Percentiles rank a stretch among this genome's conserved stretches.
Evolutionary conservation across 768 basidiomycete genomes (phyloP).

Genomic region (Mycena latifolia): DNA sequence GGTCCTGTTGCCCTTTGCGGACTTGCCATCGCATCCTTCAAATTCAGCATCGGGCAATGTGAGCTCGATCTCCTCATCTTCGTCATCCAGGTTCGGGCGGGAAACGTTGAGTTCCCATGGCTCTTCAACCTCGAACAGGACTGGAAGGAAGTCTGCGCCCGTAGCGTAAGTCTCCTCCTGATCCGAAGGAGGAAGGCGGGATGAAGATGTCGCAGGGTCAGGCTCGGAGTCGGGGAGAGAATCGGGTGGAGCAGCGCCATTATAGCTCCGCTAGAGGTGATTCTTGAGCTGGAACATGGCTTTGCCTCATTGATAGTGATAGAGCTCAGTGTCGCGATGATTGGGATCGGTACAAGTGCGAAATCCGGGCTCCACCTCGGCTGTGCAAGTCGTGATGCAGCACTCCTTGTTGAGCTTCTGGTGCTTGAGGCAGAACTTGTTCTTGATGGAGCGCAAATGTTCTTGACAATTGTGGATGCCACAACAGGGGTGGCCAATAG

Average conservation of each 20-base stretch:
- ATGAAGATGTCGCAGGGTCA: too few relatives aligned
- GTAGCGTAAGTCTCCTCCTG: background rate
- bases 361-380: background rate
- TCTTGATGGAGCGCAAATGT: background rate
- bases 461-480: slow-evolving; percentile 10
- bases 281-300: slow-evolving; percentile 33
- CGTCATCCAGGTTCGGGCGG: background rate
- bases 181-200: background rate
- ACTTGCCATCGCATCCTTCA: slow-evolving; percentile 40
- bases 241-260: slow-evolving; percentile 4
- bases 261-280: slow-evolving; percentile 30
- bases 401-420: slow-evolving; percentile 1
- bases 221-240: background rate
- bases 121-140: background rate
- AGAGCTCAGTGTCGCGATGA: slow-evolving; percentile 18
- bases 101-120: slow-evolving; percentile 14
- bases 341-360: slow-evolving; percentile 14
- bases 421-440: background rate
- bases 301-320: slow-evolving; percentile 16
- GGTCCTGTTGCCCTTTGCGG: slow-evolving; percentile 38
- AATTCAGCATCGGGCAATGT: background rate
- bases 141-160: background rate
- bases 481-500: slow-evolving; percentile 14
- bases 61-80: background rate
- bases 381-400: background rate